Conservation (phyloP, 495 filamentous ascomycete genomes). For the Aspergillus sclerotiicarbonarius region DNA sequence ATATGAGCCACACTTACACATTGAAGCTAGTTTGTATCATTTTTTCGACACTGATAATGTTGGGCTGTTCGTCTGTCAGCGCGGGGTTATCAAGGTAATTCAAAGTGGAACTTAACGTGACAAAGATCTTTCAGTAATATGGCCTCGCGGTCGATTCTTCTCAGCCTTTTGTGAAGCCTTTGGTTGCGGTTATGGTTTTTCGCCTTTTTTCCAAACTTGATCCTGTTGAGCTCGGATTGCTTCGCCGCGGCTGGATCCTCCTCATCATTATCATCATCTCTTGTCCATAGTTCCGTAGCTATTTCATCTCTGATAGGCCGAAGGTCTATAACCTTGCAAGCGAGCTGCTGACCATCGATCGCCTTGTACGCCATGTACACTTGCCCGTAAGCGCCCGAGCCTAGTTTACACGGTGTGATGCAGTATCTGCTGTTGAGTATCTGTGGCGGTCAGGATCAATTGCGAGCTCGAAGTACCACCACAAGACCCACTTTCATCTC, state of each 20-base stretch:
- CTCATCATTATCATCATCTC: background rate
- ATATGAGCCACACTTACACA: slow-evolving; percentile 42
- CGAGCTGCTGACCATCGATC: slow-evolving; percentile 40
- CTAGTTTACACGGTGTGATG: slow-evolving; percentile 49
- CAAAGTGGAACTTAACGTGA: slow-evolving; percentile 40
- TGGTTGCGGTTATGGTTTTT: background rate
- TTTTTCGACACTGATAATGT: slow-evolving; percentile 57
- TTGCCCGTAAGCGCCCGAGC: slow-evolving; percentile 46
- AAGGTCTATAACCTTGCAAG: slow-evolving; percentile 53
- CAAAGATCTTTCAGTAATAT: slow-evolving; percentile 54
- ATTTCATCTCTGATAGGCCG: slow-evolving; percentile 11
- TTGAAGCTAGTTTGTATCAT: slow-evolving; percentile 49
- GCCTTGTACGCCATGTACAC: slow-evolving; percentile 49
- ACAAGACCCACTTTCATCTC: slow-evolving; percentile 31
- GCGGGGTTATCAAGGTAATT: background rate
- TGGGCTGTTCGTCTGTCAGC: slow-evolving; percentile 44
- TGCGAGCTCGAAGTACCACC: background rate
- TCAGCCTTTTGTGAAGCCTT: slow-evolving; percentile 15
- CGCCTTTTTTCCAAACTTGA: background rate
- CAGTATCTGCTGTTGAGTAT: slow-evolving; percentile 45
- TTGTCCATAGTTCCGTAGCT: background rate
- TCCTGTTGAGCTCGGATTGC: background rate
- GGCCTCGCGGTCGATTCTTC: slow-evolving; percentile 44
- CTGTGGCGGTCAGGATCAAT: slow-evolving; percentile 26
- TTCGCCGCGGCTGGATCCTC: slow-evolving; percentile 9